A percentile compares a stretch with the other conserved stretches of the same genome.
Conservation (phyloP, 768 basidiomycete species). For the Mycena crocata region DNA sequence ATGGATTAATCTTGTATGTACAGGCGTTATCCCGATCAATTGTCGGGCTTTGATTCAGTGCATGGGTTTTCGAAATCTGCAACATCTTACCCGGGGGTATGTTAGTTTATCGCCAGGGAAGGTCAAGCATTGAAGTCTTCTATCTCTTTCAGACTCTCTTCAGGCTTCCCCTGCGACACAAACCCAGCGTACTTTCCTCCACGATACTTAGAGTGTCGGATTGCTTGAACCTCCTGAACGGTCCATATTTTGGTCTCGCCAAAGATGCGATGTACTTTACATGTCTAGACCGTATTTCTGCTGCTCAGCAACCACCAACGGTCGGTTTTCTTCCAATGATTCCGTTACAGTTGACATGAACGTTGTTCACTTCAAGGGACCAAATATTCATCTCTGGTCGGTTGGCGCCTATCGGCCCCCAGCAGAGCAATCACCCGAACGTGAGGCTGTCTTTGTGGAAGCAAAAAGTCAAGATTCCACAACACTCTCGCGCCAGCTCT, state of each 20-base stretch:
- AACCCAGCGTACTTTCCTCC: constrained; percentile 20
- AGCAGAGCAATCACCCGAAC: not conserved
- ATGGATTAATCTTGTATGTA: not conserved
- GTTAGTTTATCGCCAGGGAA: not conserved
- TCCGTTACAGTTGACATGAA: not conserved
- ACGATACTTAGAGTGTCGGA: constrained; percentile 12
- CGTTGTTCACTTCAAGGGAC: constrained; percentile 8
- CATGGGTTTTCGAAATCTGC: constrained; percentile 30
- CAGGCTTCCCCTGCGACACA: constrained; percentile 32
- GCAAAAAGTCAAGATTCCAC: not conserved
- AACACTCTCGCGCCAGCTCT: constrained; percentile 13
- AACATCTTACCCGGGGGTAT: constrained; percentile 21
- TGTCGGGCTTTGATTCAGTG: constrained; percentile 24
- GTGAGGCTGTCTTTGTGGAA: constrained; percentile 5
- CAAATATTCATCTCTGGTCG: constrained; percentile 7
- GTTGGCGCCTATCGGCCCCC: not conserved
- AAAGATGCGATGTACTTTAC: constrained; percentile 33
- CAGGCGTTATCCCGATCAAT: constrained; percentile 32
- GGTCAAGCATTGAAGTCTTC: not conserved
- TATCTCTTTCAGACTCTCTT: constrained; percentile 33
- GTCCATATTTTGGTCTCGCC: constrained; percentile 25
- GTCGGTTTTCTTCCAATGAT: constrained; percentile 7
- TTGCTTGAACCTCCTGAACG: constrained; percentile 29
- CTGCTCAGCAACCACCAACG: constrained; percentile 5
- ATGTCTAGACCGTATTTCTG: constrained; percentile 17